Conservation (phyloP, 2,329 filamentous ascomycete species). For the Alternaria sp. region DNA sequence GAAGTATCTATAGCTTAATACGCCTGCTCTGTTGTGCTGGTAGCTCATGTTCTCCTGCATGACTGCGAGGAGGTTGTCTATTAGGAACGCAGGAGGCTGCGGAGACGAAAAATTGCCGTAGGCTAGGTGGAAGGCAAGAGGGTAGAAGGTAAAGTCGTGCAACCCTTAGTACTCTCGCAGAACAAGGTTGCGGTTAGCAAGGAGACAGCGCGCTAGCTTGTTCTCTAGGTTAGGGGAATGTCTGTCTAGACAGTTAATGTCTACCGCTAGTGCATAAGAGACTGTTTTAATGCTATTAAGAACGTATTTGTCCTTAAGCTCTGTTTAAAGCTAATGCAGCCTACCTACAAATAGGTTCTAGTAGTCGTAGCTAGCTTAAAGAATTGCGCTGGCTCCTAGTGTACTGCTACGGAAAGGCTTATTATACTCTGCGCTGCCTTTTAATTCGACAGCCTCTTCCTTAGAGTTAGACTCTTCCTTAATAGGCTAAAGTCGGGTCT, state of each 20-base stretch:
- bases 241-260: neutral
- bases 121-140: constrained; percentile 1
- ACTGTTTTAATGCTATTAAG: too few relatives aligned
- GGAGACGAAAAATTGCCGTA: constrained; percentile 9
- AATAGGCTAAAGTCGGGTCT: neutral
- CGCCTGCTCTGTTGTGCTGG: constrained; percentile 6
- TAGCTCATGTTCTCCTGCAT: constrained; percentile 16
- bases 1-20: too few relatives aligned
- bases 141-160: constrained; percentile 15
- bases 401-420: too few relatives aligned
- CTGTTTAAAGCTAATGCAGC: too few relatives aligned
- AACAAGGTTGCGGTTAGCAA: constrained; percentile 9
- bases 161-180: constrained; percentile 9
- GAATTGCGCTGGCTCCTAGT: too few relatives aligned
- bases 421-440: too few relatives aligned
- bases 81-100: constrained; percentile 8
- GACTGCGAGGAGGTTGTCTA: constrained; percentile 10
- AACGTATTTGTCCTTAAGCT: too few relatives aligned
- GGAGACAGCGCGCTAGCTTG: constrained; percentile 14
- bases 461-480: too few relatives aligned
- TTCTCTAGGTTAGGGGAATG: constrained; percentile 1
- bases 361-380: too few relatives aligned
- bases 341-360: too few relatives aligned
- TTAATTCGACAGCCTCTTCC: too few relatives aligned
- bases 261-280: too few relatives aligned